These are phyloP conservation scores for Pisolithus marmoratus DNA, from an alignment of 768 basidiomycete species.

Conservation along the genomic window DNA sequence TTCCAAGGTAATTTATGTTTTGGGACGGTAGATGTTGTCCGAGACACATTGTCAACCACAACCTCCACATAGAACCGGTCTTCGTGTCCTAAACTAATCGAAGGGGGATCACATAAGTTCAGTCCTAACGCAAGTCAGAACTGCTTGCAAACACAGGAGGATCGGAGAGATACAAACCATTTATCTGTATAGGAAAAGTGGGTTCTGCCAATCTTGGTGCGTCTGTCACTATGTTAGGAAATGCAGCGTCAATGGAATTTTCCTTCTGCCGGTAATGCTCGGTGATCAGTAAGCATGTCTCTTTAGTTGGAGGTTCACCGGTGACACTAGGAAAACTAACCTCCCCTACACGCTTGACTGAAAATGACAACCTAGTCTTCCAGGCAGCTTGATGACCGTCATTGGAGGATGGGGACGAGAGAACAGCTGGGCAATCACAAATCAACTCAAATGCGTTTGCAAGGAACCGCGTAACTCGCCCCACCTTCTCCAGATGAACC, in stretches of 20 bases:
- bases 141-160: not conserved
- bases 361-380: not conserved
- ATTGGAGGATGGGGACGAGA: not conserved
- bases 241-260: not conserved
- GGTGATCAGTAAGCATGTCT: no score
- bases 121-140: not conserved
- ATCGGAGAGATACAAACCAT: not conserved
- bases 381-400: not conserved
- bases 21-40: not conserved
- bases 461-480: not conserved
- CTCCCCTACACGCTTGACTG: not conserved
- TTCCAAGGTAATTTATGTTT: conserved; percentile 4
- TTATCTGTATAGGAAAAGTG: not conserved
- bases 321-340: not conserved
- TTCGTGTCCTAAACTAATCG: not conserved
- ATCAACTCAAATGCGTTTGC: not conserved
- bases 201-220: not conserved
- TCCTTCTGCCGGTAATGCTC: not conserved
- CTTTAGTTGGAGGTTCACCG: no score
- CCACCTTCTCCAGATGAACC: not conserved
- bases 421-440: not conserved
- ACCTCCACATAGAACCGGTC: conserved; percentile 4
- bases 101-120: conserved; percentile 1
- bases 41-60: not conserved
- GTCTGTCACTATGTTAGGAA: no score